phyloP scores from a whole-genome alignment of 2,329 filamentous ascomycete genomes.

The Pseudogymnoascus sp. region DNA sequence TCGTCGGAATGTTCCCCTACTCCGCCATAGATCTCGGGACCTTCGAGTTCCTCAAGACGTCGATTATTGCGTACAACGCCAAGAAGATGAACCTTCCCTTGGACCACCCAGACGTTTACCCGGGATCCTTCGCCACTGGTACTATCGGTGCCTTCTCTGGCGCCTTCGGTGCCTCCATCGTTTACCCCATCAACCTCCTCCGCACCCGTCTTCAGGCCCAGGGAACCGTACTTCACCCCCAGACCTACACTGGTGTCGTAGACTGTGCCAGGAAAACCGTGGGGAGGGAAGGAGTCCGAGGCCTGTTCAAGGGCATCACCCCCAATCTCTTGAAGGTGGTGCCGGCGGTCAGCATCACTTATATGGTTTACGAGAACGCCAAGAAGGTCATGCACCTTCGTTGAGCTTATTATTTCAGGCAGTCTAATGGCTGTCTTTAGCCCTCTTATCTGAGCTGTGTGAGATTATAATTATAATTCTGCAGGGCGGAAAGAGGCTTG shows the following conservation, averaged over 20 bases:
- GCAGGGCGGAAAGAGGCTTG: background rate
- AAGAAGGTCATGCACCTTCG: conserved; percentile 54
- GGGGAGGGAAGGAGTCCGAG: conserved; percentile 70
- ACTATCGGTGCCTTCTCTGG: conserved; percentile 86
- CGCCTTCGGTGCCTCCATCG: conserved; percentile 83
- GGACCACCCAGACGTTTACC: conserved; percentile 61
- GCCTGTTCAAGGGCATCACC: conserved; percentile 89
- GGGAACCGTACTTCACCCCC: conserved; percentile 82
- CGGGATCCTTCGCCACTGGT: conserved; percentile 76
- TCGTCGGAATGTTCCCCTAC: conserved; percentile 96
- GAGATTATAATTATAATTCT: background rate
- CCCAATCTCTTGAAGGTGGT: conserved; percentile 95
- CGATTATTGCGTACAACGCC: conserved; percentile 62
- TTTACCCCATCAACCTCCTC: conserved; percentile 91
- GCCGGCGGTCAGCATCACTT: conserved; percentile 89
- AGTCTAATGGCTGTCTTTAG: background rate
- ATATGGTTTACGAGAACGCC: conserved; percentile 85
- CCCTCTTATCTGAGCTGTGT: background rate
- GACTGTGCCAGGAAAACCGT: conserved; percentile 83
- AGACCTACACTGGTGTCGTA: conserved; percentile 82
- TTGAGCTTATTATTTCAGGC: background rate
- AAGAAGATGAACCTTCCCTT: conserved; percentile 63
- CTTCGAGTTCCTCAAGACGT: conserved; percentile 83
- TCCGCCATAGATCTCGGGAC: conserved; percentile 93
- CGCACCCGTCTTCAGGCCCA: conserved; percentile 89